Conservation (phyloP, 805 yeast genomes). For the Schwanniomyces yamadae region DNA sequence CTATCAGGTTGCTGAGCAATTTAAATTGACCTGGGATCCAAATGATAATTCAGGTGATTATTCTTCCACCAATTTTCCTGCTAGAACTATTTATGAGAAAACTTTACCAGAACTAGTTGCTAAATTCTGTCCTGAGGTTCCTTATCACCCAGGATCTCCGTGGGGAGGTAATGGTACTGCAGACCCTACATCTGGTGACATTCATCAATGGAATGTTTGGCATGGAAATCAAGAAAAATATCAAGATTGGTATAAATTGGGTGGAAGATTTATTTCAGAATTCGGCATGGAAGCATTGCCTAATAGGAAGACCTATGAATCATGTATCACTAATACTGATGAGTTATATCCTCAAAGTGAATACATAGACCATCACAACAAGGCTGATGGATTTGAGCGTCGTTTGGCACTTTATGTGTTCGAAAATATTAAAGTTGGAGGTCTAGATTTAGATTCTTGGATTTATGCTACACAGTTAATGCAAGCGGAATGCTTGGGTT, state of each 20-base stretch:
- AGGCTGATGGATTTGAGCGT: constrained; percentile 48
- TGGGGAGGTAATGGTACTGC: constrained; percentile 40
- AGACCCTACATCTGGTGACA: constrained; percentile 46
- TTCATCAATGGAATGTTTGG: constrained; percentile 60
- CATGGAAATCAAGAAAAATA: constrained; percentile 51
- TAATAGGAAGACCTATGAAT: constrained; percentile 30
- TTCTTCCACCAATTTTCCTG: constrained; percentile 41
- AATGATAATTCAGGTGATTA: constrained; percentile 24
- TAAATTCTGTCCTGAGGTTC: constrained; percentile 20
- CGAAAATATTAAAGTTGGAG: constrained; percentile 40
- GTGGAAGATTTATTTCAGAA: constrained; percentile 52
- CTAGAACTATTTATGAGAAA: constrained; percentile 41
- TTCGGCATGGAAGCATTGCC: constrained; percentile 56
- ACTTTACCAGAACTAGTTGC: constrained; percentile 35
- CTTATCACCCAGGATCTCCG: constrained; percentile 51
- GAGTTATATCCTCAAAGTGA: constrained; percentile 46
- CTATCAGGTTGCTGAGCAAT: constrained; percentile 42
- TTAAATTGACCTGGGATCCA: constrained; percentile 26
- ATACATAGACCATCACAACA: constrained; percentile 47
- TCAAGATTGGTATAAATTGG: constrained; percentile 47
- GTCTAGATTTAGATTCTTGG: constrained; percentile 41
- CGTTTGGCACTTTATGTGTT: constrained; percentile 46
- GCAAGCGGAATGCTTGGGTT: constrained; percentile 50
- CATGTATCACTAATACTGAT: constrained; percentile 33
- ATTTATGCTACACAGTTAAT: constrained; percentile 52